These are phyloP conservation scores for Lachnellula willkommii DNA, from an alignment of 2,329 filamentous ascomycete genomes.

Conservation along the genomic window DNA sequence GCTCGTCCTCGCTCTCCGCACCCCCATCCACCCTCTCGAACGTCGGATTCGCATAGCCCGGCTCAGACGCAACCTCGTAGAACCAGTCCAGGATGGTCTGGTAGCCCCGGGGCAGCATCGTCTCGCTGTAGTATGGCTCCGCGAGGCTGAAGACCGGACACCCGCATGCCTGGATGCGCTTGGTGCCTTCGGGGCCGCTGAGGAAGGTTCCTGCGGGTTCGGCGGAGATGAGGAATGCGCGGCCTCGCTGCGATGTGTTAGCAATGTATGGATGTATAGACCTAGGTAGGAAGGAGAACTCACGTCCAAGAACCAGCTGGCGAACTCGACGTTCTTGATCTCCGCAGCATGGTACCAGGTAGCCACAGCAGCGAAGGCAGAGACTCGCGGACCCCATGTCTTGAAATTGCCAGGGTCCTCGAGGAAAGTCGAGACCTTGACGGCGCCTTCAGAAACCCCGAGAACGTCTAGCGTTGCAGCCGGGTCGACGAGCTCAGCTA, in stretches of 20 bases:
- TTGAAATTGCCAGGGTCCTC: conserved; percentile 49
- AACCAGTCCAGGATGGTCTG: conserved; percentile 56
- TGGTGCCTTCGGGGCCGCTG: conserved; percentile 42
- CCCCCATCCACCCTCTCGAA: conserved; percentile 15
- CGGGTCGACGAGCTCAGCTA: conserved; percentile 44
- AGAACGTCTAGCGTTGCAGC: conserved; percentile 63
- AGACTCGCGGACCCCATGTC: conserved; percentile 39
- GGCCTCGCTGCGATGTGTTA: conserved; percentile 43
- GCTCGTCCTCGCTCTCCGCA: conserved; percentile 9
- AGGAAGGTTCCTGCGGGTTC: conserved; percentile 49
- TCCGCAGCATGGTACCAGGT: conserved; percentile 38
- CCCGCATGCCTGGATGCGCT: conserved; percentile 40
- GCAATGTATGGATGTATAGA: conserved; percentile 8
- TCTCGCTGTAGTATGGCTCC: conserved; percentile 53
- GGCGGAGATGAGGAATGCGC: conserved; percentile 54
- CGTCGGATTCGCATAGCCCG: conserved; percentile 35
- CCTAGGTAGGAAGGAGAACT: conserved; percentile 17
- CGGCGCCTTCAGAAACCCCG: conserved; percentile 62
- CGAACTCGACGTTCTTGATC: conserved; percentile 42
- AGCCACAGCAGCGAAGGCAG: conserved; percentile 47
- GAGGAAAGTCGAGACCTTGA: conserved; percentile 53
- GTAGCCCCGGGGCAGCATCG: conserved; percentile 54
- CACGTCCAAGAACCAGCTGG: conserved; percentile 48
- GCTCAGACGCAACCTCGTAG: conserved; percentile 47
- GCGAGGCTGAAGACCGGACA: conserved; percentile 68